Conservation (phyloP, 129 eudicot genomes). For the Solidago caesia region DNA sequence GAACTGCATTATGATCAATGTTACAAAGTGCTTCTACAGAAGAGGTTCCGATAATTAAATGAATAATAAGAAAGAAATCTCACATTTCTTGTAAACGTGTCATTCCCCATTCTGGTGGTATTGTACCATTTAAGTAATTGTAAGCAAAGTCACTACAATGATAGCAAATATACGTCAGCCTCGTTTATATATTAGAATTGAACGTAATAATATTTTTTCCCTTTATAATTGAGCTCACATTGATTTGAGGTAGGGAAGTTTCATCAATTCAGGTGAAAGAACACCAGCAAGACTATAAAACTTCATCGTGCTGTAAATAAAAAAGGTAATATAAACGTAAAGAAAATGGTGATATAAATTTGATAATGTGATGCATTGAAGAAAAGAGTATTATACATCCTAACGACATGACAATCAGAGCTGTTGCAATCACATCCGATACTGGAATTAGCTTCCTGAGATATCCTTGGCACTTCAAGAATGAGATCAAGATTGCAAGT, state of each 20-base stretch:
- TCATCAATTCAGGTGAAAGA: conserved; percentile 60
- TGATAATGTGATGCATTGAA: neutral
- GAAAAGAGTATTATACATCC: conserved; percentile 48
- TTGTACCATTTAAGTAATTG: conserved; percentile 63
- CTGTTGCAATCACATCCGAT: conserved; percentile 62
- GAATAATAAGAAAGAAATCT: conserved; percentile 9
- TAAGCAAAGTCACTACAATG: conserved; percentile 70
- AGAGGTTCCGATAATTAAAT: conserved; percentile 1
- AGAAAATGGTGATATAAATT: neutral
- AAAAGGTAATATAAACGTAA: neutral
- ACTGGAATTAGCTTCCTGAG: conserved; percentile 33
- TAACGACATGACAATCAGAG: conserved; percentile 58
- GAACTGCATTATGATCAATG: conserved; percentile 50
- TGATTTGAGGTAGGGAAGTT: conserved; percentile 55
- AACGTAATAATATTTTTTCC: neutral
- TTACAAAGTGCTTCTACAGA: neutral
- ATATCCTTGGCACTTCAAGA: conserved; percentile 34
- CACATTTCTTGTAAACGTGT: conserved; percentile 55
- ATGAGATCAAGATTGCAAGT: conserved; percentile 54
- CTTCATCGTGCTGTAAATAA: conserved; percentile 56
- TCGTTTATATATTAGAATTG: neutral
- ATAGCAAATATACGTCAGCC: conserved; percentile 8
- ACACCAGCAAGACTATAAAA: conserved; percentile 67
- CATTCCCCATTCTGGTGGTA: conserved; percentile 72
- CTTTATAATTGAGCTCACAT: conserved; percentile 42